These are phyloP conservation scores for Phytophthora colocasiae DNA, from an alignment of 352 stramenopile species.

Conservation along the genomic window DNA sequence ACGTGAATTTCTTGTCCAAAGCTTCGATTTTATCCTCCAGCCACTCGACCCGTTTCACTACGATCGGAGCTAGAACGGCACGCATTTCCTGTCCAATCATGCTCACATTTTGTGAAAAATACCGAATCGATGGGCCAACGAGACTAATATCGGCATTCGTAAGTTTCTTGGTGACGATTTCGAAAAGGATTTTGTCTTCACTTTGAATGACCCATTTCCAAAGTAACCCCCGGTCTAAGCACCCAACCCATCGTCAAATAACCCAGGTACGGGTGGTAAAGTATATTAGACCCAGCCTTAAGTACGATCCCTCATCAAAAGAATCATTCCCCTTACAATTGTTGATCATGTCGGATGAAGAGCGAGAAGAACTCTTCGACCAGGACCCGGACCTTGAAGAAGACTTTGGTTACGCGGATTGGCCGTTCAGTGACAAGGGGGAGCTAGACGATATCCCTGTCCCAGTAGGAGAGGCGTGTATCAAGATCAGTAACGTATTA, in stretches of 20 bases:
- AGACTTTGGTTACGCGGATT: background rate
- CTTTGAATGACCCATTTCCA: too few relatives aligned
- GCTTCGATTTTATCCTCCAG: slow-evolving; percentile 4
- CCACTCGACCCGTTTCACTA: slow-evolving; percentile 9
- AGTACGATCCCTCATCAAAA: too few relatives aligned
- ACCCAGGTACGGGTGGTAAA: too few relatives aligned
- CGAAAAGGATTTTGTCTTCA: too few relatives aligned
- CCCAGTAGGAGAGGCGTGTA: background rate
- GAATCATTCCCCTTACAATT: too few relatives aligned
- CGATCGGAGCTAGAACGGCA: background rate
- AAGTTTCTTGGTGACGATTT: too few relatives aligned
- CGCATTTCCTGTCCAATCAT: background rate
- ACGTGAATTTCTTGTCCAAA: slow-evolving; percentile 12
- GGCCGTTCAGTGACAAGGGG: slow-evolving; percentile 4
- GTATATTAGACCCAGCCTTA: too few relatives aligned
- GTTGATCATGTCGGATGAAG: too few relatives aligned
- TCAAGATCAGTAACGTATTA: slow-evolving; percentile 25
- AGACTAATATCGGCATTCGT: too few relatives aligned
- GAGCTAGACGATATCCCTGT: background rate
- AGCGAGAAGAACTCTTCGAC: background rate
- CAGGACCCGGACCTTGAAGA: background rate
- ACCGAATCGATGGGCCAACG: too few relatives aligned
- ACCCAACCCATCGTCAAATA: too few relatives aligned
- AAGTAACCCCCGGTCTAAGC: too few relatives aligned
- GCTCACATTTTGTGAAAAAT: background rate